Evolutionary conservation across 805 yeast genomes (phyloP), one percentile per base, ranked within the genome.

Genomic region (Candida wancherniae): DNA sequence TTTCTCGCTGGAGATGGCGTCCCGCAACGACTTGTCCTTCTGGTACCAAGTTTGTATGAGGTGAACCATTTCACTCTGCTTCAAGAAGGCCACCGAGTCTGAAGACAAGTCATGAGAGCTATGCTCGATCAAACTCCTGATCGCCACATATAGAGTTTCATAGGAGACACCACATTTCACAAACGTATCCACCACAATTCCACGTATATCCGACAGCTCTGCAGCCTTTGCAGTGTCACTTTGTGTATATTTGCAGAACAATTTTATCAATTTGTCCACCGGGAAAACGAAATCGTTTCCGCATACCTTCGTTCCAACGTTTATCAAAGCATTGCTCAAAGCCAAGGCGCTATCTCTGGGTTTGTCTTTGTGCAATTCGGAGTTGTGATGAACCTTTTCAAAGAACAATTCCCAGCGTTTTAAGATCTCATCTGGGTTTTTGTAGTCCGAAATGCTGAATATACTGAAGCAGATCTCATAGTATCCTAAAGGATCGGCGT

Each of bases 401-500:
- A 87, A 73, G 29, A 82, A 66, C 34, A 77, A 72, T 40, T 74
- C 77, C 95, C 96, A 90, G 57, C 87, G 77, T 33, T 77, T 72
- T 43, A 77, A 61, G 32, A 90, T 82, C 53, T 84, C 95, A 44
- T 84, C 95, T 9, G 79, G 69, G 48, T 84, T 84, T 50, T 90
- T 75, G 56, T 81, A 81, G 50, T 90, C 96, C 3, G 97, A 79
- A 9, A 82, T 73, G 50, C 84, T 83, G 66, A 83, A 84, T 10
- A 87, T 78, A 23, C 75, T 58, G 37, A 88, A 66, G 39, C 94
- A 82, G 29, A 90, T 67, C 45, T 84, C 95, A 56, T 80, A 78
- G 51, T 88, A 90, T 5, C 90, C 90, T 39, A 88, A 63, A 15
- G 94, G 95, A 47, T 83, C 88, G 9, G 95, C 85, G 57, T 71